phyloP scores from a whole-genome alignment of 306 rosid species.

The Quercus glauca region DNA sequence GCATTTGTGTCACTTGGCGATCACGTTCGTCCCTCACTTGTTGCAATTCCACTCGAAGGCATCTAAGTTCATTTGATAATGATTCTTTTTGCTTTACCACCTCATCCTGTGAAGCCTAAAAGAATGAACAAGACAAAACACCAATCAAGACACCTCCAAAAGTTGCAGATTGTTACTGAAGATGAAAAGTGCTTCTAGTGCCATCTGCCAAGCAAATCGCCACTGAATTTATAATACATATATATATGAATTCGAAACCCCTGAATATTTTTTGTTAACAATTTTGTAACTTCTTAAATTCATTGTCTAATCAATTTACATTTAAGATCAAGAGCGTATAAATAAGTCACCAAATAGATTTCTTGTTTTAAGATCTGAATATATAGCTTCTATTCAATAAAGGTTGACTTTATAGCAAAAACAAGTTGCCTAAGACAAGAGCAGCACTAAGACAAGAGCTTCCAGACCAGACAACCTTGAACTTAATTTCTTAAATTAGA shows the following conservation, averaged over 20 bases:
- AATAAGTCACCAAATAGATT: too few species aligned
- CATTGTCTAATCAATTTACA: background rate
- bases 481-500: background rate
- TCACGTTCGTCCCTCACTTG: slow-evolving; percentile 85
- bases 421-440: background rate
- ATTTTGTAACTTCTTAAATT: background rate
- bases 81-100: slow-evolving; percentile 55
- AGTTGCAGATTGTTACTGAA: background rate
- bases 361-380: background rate
- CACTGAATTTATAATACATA: background rate
- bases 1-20: slow-evolving; percentile 46
- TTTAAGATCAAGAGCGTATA: background rate
- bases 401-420: background rate
- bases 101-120: slow-evolving; percentile 67
- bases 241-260: background rate
- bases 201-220: too few species aligned
- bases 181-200: too few species aligned
- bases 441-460: background rate
- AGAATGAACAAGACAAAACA: slow-evolving; percentile 5
- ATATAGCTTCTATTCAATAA: background rate
- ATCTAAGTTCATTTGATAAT: slow-evolving; percentile 48
- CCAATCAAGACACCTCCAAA: background rate
- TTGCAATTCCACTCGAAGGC: slow-evolving; percentile 72
- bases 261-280: background rate
- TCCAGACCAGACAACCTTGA: background rate